These are phyloP conservation scores for Mycena vitilis DNA, from an alignment of 768 basidiomycete species.

Conservation along the genomic window DNA sequence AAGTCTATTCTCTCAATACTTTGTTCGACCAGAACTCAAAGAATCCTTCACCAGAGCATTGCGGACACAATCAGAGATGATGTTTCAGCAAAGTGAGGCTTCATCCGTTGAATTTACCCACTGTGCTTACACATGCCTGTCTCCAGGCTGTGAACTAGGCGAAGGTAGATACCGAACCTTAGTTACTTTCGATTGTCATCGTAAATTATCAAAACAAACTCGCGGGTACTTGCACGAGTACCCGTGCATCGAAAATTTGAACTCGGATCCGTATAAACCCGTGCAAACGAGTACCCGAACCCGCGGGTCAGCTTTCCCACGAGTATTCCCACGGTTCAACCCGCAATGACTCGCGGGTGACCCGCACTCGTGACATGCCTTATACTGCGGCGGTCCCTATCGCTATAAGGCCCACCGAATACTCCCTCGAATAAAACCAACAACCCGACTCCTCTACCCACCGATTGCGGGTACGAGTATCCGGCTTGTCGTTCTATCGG, in stretches of 20 bases:
- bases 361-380: too few relatives aligned
- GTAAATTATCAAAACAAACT: background rate
- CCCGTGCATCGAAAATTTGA: background rate
- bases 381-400: too few relatives aligned
- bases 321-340: background rate
- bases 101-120: background rate
- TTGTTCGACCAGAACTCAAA: background rate
- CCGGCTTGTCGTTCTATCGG: too few relatives aligned
- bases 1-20: background rate
- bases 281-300: constrained; percentile 6
- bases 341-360: too few relatives aligned
- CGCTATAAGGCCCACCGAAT: too few relatives aligned
- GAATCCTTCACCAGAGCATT: background rate
- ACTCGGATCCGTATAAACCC: constrained; percentile 3
- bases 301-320: background rate
- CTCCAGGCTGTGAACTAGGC: background rate
- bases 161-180: too few relatives aligned
- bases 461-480: too few relatives aligned
- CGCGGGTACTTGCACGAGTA: constrained; percentile 1
- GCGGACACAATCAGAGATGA: background rate
- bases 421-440: too few relatives aligned
- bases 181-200: background rate
- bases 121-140: background rate
- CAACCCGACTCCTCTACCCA: too few relatives aligned
- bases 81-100: background rate